phyloP scores from a whole-genome alignment of 2,329 filamentous ascomycete genomes.

The Phyllosticta capitalensis region DNA sequence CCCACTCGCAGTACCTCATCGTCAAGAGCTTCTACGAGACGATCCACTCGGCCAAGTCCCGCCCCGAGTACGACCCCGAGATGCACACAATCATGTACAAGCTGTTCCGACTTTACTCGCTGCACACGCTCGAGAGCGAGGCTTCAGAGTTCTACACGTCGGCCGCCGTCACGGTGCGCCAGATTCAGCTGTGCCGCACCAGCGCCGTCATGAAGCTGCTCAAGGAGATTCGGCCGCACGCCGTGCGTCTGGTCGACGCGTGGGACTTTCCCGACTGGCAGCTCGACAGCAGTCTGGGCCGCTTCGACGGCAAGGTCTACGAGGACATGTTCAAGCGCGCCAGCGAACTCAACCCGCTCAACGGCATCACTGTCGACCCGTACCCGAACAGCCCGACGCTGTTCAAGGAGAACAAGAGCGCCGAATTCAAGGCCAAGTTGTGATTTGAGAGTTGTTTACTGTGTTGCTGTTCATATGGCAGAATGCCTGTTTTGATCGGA shows the following conservation, averaged over 20 bases:
- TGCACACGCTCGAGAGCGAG: slow-evolving; percentile 59
- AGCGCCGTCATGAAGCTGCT: slow-evolving; percentile 61
- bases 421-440: slow-evolving; percentile 7
- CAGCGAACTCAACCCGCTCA: slow-evolving; percentile 63
- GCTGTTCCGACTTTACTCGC: slow-evolving; percentile 56
- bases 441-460: neutral
- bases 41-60: slow-evolving; percentile 47
- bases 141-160: slow-evolving; percentile 64
- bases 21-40: slow-evolving; percentile 71
- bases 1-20: slow-evolving; percentile 67
- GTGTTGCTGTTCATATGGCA: neutral
- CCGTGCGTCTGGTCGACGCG: slow-evolving; percentile 59
- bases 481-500: neutral
- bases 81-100: slow-evolving; percentile 53
- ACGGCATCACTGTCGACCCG: slow-evolving; percentile 61
- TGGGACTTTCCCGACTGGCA: slow-evolving; percentile 76
- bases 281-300: slow-evolving; percentile 60
- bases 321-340: slow-evolving; percentile 68
- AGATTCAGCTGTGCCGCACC: slow-evolving; percentile 60
- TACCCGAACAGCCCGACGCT: slow-evolving; percentile 55
- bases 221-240: slow-evolving; percentile 63
- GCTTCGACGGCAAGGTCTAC: slow-evolving; percentile 66
- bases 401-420: slow-evolving; percentile 42
- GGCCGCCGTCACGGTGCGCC: slow-evolving; percentile 58
- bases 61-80: slow-evolving; percentile 45